Base-by-base conservation (phyloP, 1,284 basidiomycete species). In the Ustilago cynodontis region DNA sequence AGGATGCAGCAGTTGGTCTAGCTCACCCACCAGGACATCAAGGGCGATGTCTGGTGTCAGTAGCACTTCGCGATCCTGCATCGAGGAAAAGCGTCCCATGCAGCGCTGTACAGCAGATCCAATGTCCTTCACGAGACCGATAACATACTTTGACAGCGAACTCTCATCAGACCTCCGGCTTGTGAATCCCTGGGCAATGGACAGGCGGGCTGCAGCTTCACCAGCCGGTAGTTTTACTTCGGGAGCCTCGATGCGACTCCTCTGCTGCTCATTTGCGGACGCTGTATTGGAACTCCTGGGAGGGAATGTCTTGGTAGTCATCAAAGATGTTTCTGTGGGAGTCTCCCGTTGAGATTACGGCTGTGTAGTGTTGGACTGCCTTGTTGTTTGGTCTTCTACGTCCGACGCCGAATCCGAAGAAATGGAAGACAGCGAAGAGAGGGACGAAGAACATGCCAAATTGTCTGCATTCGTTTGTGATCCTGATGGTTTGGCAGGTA, bases 71-170 rank as follows among this genome's bases (percentile, higher is more conserved):
- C 31, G 16, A 10, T 56, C 52, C 20, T 18, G 20, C 28, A 45
- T 41, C 3, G n/a, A 16, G 0, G 33, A 26, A 20, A 60, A n/a
- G 20, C 39, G 53, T 1, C 14, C 18, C 13, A 47, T 51, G 31
- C 67, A 64, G n/a, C 67, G 28, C 35, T 20, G 26, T 9, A 64
- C 52, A 3, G 47, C 45, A 22, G 8, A 24, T 1, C 10, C 35
- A 1, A 60, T 64, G 39, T 64, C 61, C 24, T 52, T 50, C 52
- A 64, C 24, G 5, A 70, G 53, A 2, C 59, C 54, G 2, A 3
- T 39, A 0, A 50, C 28, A 24, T 58, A 60, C 26, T 16, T 54
- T 4, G 45, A 22, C 14, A 54, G 43, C 2, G 24, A 24, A 28
- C 24, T 3, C 6, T 7, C 43, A 11, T 45, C 43, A n/a, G 8